Evolutionary conservation across 306 rosid species (phyloP).

Genomic region (Rosa multiflora): DNA sequence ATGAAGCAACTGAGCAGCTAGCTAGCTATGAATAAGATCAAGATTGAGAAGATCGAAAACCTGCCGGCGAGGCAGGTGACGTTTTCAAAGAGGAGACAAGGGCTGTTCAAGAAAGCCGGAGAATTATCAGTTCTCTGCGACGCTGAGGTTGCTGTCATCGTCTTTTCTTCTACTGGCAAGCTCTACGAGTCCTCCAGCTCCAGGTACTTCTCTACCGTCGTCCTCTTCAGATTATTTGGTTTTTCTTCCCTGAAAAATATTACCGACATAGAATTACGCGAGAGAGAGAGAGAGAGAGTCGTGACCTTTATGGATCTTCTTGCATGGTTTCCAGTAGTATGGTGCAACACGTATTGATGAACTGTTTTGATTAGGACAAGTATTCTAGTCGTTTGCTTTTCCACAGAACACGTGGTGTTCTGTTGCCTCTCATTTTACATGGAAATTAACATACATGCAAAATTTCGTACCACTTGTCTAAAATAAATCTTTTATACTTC

Average conservation of each 20-base stretch:
- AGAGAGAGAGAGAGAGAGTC: neutral
- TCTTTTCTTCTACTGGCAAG: conserved; percentile 48
- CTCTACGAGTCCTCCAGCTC: conserved; percentile 33
- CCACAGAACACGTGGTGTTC: neutral
- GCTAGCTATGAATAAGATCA: conserved; percentile 34
- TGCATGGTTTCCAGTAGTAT: neutral
- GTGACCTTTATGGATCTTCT: neutral
- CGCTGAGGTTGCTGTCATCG: conserved; percentile 36
- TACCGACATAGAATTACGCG: neutral
- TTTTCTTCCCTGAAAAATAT: neutral
- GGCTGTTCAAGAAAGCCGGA: conserved; percentile 45
- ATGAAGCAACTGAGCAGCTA: neutral
- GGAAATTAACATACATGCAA: neutral
- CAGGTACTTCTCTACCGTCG: conserved; percentile 22
- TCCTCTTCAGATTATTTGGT: neutral
- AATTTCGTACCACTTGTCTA: neutral
- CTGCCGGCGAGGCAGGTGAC: conserved; percentile 46
- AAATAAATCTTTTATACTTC: no score
- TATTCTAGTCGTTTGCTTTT: neutral
- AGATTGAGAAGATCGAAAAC: conserved; percentile 43
- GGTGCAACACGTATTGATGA: neutral
- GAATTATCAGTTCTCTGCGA: conserved; percentile 48
- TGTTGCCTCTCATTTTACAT: neutral
- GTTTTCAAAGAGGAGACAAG: conserved; percentile 43
- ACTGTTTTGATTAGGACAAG: neutral